These are phyloP conservation scores for Neocallimastix lanati DNA, from an alignment of 192 early-diverging fungal genomes.

Conservation along the genomic window DNA sequence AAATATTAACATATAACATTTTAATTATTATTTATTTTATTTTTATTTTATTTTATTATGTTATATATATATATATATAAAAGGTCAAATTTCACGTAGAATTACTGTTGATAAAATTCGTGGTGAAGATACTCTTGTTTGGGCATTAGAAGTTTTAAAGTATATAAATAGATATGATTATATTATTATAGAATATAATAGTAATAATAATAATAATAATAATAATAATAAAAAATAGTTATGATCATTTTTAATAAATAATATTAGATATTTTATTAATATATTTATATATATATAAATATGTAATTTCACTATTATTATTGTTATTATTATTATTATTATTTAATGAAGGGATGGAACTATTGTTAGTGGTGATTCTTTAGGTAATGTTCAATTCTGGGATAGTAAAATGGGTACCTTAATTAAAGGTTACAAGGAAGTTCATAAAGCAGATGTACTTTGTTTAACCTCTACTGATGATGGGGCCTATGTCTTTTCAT, in stretches of 20 bases:
- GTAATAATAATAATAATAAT: too few relatives aligned
- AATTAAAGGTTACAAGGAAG: conserved; percentile 37
- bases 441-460: conserved; percentile 76
- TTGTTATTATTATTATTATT: conserved; percentile 2
- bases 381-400: conserved; percentile 83
- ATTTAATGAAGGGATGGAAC: conserved; percentile 44
- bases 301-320: too few relatives aligned
- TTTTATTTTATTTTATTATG: background rate
- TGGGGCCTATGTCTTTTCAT: conserved; percentile 60
- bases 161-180: background rate
- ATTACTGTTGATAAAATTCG: conserved; percentile 59
- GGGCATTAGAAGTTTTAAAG: conserved; percentile 50
- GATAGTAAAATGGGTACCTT: conserved; percentile 46
- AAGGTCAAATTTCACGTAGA: conserved; percentile 22
- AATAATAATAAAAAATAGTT: too few relatives aligned
- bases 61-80: background rate
- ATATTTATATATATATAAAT: too few relatives aligned
- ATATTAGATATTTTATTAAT: too few relatives aligned
- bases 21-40: background rate
- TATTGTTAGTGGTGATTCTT: conserved; percentile 75
- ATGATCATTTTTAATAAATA: too few relatives aligned
- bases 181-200: too few relatives aligned
- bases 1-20: too few relatives aligned
- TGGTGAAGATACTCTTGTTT: conserved; percentile 70
- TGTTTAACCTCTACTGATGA: conserved; percentile 47